A percentile compares a stretch with the other conserved stretches of the same genome.
Evolutionary conservation across 164 flowering plant genomes (phyloP).

Genomic region (Chimonanthus salicifolius): DNA sequence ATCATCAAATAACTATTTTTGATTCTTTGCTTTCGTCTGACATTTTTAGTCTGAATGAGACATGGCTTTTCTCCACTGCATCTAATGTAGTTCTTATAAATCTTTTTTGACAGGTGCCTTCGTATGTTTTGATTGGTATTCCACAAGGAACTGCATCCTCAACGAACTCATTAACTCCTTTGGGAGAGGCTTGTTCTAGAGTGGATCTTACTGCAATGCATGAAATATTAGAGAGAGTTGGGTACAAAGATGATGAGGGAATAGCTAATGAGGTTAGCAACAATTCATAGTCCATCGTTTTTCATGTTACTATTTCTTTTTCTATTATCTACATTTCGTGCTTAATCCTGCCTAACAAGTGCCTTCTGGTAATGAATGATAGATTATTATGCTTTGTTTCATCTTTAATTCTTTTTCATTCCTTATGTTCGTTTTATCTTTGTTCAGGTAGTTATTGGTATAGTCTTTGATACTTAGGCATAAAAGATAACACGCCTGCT

Average conservation of each 20-base stretch:
- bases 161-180: constrained; percentile 42
- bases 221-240: constrained; percentile 70
- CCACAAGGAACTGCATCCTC: constrained; percentile 36
- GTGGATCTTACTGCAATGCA: constrained; percentile 79
- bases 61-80: neutral
- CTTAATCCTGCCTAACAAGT: too few species aligned
- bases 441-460: too few species aligned
- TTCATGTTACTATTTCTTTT: too few species aligned
- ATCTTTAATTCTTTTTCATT: too few species aligned
- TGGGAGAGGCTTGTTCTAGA: constrained; percentile 81
- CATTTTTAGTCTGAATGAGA: neutral
- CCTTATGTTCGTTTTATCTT: too few species aligned
- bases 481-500: neutral
- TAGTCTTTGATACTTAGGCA: too few species aligned
- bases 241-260: constrained; percentile 90
- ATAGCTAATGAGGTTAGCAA: constrained; percentile 67
- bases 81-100: neutral
- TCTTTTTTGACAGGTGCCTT: constrained; percentile 48
- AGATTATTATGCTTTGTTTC: too few species aligned
- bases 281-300: constrained; percentile 33
- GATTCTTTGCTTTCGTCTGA: neutral
- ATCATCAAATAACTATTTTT: neutral
- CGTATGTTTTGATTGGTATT: constrained; percentile 58
- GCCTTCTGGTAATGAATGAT: too few species aligned
- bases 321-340: too few species aligned